Evolutionary conservation across 306 rosid genomes (phyloP), one percentile per base, ranked within the genome.

Genomic region (Sicyos edulis): DNA sequence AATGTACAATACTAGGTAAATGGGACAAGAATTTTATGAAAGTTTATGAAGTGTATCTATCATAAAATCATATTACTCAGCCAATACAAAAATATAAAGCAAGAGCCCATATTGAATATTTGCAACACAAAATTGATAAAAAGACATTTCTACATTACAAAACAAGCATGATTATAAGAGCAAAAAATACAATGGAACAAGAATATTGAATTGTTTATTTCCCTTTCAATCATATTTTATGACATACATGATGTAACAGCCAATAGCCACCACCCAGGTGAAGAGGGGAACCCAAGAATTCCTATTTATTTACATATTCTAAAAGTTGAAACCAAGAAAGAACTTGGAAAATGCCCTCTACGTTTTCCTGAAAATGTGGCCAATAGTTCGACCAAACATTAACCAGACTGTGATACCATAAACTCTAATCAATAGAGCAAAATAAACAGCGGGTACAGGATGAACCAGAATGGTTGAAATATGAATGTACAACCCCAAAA

Each of bases 261-360:
- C 73, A 69, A 68, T 49, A 49, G 47, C 53, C 22, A 8, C 32
- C 32, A 26, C 32, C 32, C 32, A 26, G 32, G 32, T 26, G 47
- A 42, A 42, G 11, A 42, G 51, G 73, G 73, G 73, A 49, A 22
- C 22, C 44, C 72, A 67, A 45, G n/a, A 63, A 7, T 68, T 69
- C 73, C 73, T 69, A 69, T 51, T 69, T 69, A 69, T 69, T 69
- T 69, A 69, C 73, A 69, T 29, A 50, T 68, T 50, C 73, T 68
- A 68, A 24, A 49, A 50, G 44, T 68, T 68, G 72, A 2, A 47
- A 50, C 57, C 22, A 34, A 24, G 42, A 65, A 68, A 49, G 73
- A 50, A 69, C 9, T 49, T 15, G 51, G n/a, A n/a, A 69, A 69
- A 69, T 51, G 50, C 73, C 73, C 73, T 51, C 73, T 24, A 69